These are phyloP conservation scores for Sclerotinia sclerotiorum DNA, from an alignment of 2,329 filamentous ascomycete species.

Conservation along the genomic window DNA sequence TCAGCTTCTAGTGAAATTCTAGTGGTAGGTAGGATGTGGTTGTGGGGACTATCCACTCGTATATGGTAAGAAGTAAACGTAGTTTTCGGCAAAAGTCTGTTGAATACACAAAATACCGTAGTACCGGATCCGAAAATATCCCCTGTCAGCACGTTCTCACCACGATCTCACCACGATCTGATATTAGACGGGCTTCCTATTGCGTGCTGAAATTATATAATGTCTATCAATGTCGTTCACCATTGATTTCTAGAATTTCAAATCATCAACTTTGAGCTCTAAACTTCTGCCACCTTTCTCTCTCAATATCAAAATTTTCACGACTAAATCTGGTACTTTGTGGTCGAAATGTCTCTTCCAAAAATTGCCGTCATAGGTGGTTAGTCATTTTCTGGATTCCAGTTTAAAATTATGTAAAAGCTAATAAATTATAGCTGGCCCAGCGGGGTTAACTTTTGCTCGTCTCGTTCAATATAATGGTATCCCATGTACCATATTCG, in stretches of 20 bases:
- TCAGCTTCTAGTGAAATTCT: background rate
- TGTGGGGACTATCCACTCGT: background rate
- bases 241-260: background rate
- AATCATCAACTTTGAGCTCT: background rate
- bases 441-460: slow-evolving; percentile 40
- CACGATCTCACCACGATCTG: slow-evolving; percentile 13
- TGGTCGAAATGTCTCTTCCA: slow-evolving; percentile 7
- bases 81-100: background rate
- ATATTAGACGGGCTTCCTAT: background rate
- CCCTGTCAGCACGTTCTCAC: slow-evolving; percentile 12
- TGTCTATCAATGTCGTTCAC: background rate
- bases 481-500: slow-evolving; percentile 37
- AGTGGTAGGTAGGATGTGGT: background rate
- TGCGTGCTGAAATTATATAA: slow-evolving; percentile 3
- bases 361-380: slow-evolving; percentile 15
- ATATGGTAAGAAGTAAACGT: background rate
- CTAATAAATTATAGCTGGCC: slow-evolving; percentile 37
- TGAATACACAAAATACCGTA: background rate
- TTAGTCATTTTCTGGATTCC: slow-evolving; percentile 43
- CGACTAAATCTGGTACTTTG: no score
- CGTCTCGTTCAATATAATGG: slow-evolving; percentile 37
- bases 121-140: slow-evolving; percentile 15
- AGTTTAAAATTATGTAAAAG: background rate
- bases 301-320: background rate
- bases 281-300: background rate